Conservation (phyloP, 1,139 yeast genomes). For the Pichia norvegensis region DNA sequence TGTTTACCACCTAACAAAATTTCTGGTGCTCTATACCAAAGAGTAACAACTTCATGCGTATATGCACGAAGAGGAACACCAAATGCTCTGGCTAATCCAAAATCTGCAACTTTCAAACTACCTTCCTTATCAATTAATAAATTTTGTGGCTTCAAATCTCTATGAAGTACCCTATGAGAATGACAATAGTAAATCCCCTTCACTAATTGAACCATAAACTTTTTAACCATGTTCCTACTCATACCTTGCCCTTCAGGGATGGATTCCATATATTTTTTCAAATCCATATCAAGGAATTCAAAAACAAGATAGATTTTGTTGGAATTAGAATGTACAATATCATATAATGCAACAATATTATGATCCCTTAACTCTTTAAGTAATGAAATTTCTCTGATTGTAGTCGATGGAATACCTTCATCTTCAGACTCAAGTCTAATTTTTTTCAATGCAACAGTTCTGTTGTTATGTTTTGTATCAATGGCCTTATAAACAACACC, state of each 20-base stretch:
- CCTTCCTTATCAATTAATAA: slow-evolving; percentile 92
- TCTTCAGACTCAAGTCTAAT: slow-evolving; percentile 94
- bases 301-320: slow-evolving; percentile 89
- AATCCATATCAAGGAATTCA: slow-evolving; percentile 88
- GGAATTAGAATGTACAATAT: slow-evolving; percentile 94
- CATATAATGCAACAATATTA: slow-evolving; percentile 83
- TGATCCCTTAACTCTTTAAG: slow-evolving; percentile 89
- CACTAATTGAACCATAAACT: slow-evolving; percentile 87
- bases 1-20: slow-evolving; percentile 93
- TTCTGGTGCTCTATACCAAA: slow-evolving; percentile 98
- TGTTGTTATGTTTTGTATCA: slow-evolving; percentile 79
- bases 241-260: slow-evolving; percentile 88
- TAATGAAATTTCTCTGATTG: slow-evolving; percentile 90
- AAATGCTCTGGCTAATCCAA: slow-evolving; percentile 94
- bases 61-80: slow-evolving; percentile 96
- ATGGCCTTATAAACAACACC: slow-evolving; percentile 97
- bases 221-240: slow-evolving; percentile 83
- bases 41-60: slow-evolving; percentile 94
- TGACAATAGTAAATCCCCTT: slow-evolving; percentile 94
- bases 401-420: slow-evolving; percentile 98
- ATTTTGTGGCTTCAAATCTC: slow-evolving; percentile 96
- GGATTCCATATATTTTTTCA: slow-evolving; percentile 94
- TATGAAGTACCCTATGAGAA: slow-evolving; percentile 86
- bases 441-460: slow-evolving; percentile 90
- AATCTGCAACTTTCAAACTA: slow-evolving; percentile 89